phyloP scores from a whole-genome alignment of 1,284 basidiomycete genomes.

The Tylopilus sp. region DNA sequence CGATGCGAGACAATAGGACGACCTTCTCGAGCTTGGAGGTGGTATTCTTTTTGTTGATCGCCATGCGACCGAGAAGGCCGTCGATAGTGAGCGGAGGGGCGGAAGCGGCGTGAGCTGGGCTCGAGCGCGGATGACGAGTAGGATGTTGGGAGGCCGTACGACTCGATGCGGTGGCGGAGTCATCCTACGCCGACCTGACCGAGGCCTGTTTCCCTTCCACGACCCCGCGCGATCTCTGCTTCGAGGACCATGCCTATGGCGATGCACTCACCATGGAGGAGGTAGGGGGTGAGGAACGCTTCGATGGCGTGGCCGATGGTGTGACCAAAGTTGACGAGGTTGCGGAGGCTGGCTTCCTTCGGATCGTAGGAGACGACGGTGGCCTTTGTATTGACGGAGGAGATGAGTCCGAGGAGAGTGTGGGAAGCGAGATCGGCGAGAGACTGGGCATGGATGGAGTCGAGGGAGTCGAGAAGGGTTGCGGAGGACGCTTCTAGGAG shows the following conservation, averaged over 20 bases:
- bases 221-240: conserved; percentile 84
- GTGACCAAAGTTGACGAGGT: conserved; percentile 97
- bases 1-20: conserved; percentile 88
- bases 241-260: conserved; percentile 93
- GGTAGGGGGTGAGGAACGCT: conserved; percentile 84
- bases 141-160: conserved; percentile 85
- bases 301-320: conserved; percentile 96
- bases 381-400: conserved; percentile 88
- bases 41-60: conserved; percentile 99
- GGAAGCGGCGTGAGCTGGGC: too few species aligned
- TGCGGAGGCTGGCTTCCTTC: conserved; percentile 90
- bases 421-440: conserved; percentile 66
- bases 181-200: conserved; percentile 88
- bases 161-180: conserved; percentile 77
- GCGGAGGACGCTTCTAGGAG: conserved; percentile 80
- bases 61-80: conserved; percentile 92
- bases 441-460: conserved; percentile 59
- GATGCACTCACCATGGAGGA: conserved; percentile 93
- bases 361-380: conserved; percentile 95
- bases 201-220: conserved; percentile 61
- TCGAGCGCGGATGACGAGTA: too few species aligned
- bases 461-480: conserved; percentile 64
- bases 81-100: too few species aligned
- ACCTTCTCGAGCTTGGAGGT: conserved; percentile 84
- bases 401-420: conserved; percentile 80